Percentiles rank a stretch among this genome's conserved stretches.
These are phyloP conservation scores for Santalum album DNA, from an alignment of 164 flowering plant genomes.

Conservation along the genomic window DNA sequence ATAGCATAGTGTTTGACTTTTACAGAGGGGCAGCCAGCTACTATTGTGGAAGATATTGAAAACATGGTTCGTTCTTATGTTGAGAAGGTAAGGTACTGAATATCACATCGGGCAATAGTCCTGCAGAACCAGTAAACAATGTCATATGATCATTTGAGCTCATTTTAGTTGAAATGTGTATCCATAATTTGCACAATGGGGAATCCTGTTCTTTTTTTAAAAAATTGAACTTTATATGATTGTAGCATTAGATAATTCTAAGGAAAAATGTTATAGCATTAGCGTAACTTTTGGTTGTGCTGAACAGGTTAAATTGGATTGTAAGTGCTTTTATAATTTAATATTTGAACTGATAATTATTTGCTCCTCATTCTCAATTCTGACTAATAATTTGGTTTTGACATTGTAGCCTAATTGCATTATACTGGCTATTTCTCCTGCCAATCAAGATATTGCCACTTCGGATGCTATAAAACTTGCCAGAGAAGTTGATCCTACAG, in stretches of 20 bases:
- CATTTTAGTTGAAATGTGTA: no score
- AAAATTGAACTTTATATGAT: no score
- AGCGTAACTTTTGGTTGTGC: no score
- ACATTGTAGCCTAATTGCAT: slow-evolving; percentile 76
- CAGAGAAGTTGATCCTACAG: slow-evolving; percentile 86
- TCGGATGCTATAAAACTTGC: slow-evolving; percentile 93
- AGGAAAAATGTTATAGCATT: no score
- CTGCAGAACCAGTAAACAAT: no score
- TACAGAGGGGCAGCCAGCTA: slow-evolving; percentile 59
- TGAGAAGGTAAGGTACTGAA: slow-evolving; percentile 34
- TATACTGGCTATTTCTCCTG: slow-evolving; percentile 89
- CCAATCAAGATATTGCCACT: slow-evolving; percentile 96
- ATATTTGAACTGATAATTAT: no score
- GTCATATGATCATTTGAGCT: no score
- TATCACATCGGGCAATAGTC: neutral
- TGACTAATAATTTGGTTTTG: neutral
- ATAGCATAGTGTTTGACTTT: neutral
- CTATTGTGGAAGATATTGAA: slow-evolving; percentile 51
- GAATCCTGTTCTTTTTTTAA: no score
- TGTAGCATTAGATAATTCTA: no score
- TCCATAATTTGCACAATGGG: no score
- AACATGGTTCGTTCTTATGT: slow-evolving; percentile 55
- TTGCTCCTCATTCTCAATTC: neutral
- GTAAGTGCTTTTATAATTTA: no score
- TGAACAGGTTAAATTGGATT: no score